Base-by-base conservation (phyloP, 345 rosid genomes). In the Fremontodendron californicum region DNA sequence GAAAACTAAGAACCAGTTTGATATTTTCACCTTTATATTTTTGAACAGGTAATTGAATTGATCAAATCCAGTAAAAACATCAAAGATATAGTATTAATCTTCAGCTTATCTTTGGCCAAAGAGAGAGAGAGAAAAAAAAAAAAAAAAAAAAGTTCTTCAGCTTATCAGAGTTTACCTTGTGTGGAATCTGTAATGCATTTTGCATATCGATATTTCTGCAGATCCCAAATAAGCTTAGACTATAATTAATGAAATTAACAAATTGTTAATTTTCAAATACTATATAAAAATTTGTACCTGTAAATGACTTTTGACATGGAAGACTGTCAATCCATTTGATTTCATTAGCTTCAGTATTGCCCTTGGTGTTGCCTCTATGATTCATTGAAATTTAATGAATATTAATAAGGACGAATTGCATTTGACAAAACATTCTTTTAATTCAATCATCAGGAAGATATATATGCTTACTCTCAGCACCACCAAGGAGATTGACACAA, bases 281-380 rank as follows among this genome's bases (percentile, higher is more conserved):
- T 49, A 51, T 11, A 5, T 37, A 37, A 21, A 10, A 16, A 51
- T 19, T 29, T 45, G 25, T 48, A 92, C 94, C 93, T 93, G 98
- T 88, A 96, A 81, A 74, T 92, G 99, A 80, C 99, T 93, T 86
- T 96, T 96, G 10, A 96, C 93, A 84, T 95, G 99, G 74, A 90
- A 87, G 75, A 96, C 88, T 25, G 99, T 93, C 73, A 96, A 84
- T 68, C 91, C 97, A 48, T 92, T 87, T 5, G 91, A 86, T 68
- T 88, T 91, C 99, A 96, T 96, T 40, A 92, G 86, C 91, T 88
- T 92, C 82, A 96, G 71, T 70, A 96, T 88, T 9, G 93, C 92
- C 89, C 91, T 96, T 0, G 98, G 99, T 0, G 98, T 93, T 15
- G 98, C 98, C 80, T 87, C 97, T 93, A 58, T 46, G 60, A 51